Percentiles rank a stretch among this genome's conserved stretches.
Conservation (phyloP, 192 early-diverging fungal genomes). For the Coemansia asiatica region DNA sequence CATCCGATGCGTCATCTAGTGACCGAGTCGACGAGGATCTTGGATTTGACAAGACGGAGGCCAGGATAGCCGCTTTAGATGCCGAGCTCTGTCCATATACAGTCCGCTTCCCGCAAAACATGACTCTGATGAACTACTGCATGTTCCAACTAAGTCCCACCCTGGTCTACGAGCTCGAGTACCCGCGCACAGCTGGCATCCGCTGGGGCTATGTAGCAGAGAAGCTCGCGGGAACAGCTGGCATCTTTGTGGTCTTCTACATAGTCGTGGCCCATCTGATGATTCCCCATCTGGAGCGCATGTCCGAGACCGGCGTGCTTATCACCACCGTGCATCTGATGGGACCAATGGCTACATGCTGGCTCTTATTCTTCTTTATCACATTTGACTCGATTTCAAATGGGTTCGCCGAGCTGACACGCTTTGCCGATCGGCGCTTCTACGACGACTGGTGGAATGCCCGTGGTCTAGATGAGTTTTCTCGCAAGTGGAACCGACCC, state of each 20-base stretch:
- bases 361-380: conserved; percentile 89
- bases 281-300: conserved; percentile 71
- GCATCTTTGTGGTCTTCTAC: conserved; percentile 79
- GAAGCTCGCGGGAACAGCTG: conserved; percentile 74
- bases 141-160: conserved; percentile 88
- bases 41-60: conserved; percentile 1
- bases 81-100: conserved; percentile 59
- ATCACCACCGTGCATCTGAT: conserved; percentile 65
- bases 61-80: conserved; percentile 57
- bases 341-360: conserved; percentile 89
- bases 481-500: conserved; percentile 96
- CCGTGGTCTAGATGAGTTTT: conserved; percentile 87
- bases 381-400: conserved; percentile 97
- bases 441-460: conserved; percentile 99
- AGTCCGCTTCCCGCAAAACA: conserved; percentile 72
- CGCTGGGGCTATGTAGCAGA: conserved; percentile 86
- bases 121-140: conserved; percentile 78
- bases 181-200: conserved; percentile 83
- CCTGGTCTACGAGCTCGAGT: conserved; percentile 91
- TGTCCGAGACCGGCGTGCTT: conserved; percentile 63
- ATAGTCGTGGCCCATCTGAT: conserved; percentile 87
- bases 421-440: conserved; percentile 95
- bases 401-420: conserved; percentile 90
- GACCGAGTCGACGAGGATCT: conserved; percentile 12
- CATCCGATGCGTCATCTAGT: too few species aligned